These are phyloP conservation scores for Lumnitzera littorea DNA, from an alignment of 345 rosid genomes.

Conservation along the genomic window DNA sequence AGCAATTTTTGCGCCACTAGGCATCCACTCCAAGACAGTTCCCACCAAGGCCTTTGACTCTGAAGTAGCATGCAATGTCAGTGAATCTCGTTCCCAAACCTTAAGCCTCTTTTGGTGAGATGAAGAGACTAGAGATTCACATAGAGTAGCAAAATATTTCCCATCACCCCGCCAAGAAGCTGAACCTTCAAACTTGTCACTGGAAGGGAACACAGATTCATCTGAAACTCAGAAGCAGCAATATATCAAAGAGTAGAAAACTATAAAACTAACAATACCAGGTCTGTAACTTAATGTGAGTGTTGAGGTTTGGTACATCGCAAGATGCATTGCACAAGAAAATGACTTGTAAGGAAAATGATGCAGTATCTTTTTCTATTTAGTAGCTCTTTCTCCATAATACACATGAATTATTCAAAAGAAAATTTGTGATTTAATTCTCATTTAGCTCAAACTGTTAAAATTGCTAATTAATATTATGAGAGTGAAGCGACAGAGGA, in stretches of 20 bases:
- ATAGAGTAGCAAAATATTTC: slow-evolving; percentile 66
- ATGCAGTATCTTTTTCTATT: too few relatives aligned
- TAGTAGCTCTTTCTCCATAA: too few relatives aligned
- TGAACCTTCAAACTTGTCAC: slow-evolving; percentile 28
- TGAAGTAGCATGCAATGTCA: slow-evolving; percentile 64
- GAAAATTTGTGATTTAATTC: too few relatives aligned
- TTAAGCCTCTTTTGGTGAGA: slow-evolving; percentile 47
- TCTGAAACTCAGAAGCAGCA: neutral
- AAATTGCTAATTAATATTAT: too few relatives aligned
- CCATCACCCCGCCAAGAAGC: slow-evolving; percentile 98
- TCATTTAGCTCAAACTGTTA: too few relatives aligned
- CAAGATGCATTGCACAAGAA: too few relatives aligned
- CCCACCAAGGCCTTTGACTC: slow-evolving; percentile 59
- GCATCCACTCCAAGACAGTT: slow-evolving; percentile 91
- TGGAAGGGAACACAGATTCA: slow-evolving; percentile 13
- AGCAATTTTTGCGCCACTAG: slow-evolving; percentile 92
- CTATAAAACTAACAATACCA: neutral
- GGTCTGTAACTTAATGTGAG: too few relatives aligned
- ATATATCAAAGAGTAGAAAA: neutral
- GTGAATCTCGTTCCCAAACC: slow-evolving; percentile 94
- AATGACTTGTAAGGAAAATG: too few relatives aligned
- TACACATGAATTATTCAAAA: too few relatives aligned
- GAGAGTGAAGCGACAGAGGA: too few relatives aligned
- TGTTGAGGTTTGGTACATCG: too few relatives aligned
- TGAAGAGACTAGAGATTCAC: slow-evolving; percentile 27